Conservation (phyloP, 1,284 basidiomycete species). For the Papiliotrema laurentii region DNA sequence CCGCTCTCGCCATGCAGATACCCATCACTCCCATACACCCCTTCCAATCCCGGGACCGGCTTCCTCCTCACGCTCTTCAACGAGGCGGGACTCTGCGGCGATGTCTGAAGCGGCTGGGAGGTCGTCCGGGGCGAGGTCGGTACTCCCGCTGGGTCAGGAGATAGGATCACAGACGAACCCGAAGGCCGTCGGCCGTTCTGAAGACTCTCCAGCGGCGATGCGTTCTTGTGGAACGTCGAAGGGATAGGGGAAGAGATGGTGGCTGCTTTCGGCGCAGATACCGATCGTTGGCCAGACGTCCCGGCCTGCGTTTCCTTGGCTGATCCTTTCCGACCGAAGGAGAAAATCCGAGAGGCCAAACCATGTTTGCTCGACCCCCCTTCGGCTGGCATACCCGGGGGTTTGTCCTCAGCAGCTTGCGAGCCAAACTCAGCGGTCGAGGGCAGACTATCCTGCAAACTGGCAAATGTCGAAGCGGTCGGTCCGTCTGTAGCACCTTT, state of each 20-base stretch:
- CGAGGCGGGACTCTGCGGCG: neutral
- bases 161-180: neutral
- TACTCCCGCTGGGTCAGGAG: too few species aligned
- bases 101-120: neutral
- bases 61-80: conserved; percentile 23
- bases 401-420: neutral
- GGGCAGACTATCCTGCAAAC: conserved; percentile 1
- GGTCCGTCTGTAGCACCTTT: neutral
- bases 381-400: neutral
- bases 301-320: neutral
- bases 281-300: conserved; percentile 2
- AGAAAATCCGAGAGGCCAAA: conserved; percentile 1
- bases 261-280: conserved; percentile 1
- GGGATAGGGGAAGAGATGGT: conserved; percentile 3
- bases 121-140: neutral
- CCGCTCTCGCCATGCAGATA: neutral
- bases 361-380: neutral
- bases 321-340: conserved; percentile 4
- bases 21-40: neutral
- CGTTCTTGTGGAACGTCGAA: conserved; percentile 3
- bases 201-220: too few species aligned
- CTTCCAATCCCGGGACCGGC: conserved; percentile 21
- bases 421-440: neutral
- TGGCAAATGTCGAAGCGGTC: conserved; percentile 8
- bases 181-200: too few species aligned